Evolutionary conservation across 2,329 filamentous ascomycete species (phyloP).

Genomic region (Pseudogymnoascus sp.): DNA sequence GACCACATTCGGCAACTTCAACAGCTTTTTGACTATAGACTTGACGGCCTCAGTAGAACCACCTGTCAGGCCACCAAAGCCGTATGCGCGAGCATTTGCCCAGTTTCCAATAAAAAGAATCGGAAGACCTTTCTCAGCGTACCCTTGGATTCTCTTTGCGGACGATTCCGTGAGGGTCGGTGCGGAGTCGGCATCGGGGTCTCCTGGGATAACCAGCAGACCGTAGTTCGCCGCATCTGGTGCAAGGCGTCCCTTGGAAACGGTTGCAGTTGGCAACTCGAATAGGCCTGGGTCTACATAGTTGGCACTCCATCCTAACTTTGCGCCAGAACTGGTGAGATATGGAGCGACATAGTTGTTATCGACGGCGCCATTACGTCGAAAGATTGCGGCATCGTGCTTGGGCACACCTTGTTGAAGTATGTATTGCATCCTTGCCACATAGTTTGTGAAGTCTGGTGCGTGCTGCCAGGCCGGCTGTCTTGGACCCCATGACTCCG

Average conservation of each 20-base stretch:
- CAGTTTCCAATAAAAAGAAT: constrained; percentile 12
- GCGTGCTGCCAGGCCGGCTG: constrained; percentile 9
- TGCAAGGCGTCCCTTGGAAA: constrained; percentile 2
- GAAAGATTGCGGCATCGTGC: constrained; percentile 12
- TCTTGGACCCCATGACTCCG: constrained; percentile 11
- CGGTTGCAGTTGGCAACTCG: not conserved
- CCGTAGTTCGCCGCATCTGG: constrained; percentile 9
- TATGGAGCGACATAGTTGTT: constrained; percentile 5
- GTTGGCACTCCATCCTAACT: constrained; percentile 2
- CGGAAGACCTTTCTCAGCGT: constrained; percentile 10
- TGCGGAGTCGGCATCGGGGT: not conserved
- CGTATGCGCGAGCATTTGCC: constrained; percentile 4
- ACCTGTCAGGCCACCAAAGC: not conserved
- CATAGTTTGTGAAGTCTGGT: constrained; percentile 7
- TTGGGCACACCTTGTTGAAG: constrained; percentile 10
- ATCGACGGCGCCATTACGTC: constrained; percentile 4
- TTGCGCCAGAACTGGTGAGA: constrained; percentile 8
- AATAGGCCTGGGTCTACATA: constrained; percentile 9
- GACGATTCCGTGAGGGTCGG: constrained; percentile 10
- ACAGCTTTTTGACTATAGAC: not conserved
- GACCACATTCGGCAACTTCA: constrained; percentile 4
- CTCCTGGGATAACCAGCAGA: constrained; percentile 8
- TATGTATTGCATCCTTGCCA: constrained; percentile 8
- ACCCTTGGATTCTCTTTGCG: constrained; percentile 4
- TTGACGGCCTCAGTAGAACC: constrained; percentile 6